Conservation (phyloP, 306 rosid species). For the Macrotyloma uniflorum region DNA sequence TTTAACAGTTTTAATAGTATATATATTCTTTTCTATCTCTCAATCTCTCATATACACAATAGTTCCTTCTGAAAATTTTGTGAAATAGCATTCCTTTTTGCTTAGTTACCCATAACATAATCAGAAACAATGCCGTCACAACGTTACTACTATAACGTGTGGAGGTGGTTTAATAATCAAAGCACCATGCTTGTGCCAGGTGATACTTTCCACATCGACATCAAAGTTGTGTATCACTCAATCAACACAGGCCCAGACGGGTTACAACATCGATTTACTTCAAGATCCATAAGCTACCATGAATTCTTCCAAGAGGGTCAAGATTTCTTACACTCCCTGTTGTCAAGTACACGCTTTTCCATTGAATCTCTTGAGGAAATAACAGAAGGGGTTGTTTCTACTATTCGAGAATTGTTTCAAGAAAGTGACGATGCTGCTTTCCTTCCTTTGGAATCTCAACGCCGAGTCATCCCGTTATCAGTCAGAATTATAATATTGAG, state of each 20-base stretch:
- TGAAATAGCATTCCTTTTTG: background rate
- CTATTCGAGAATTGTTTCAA: too few species aligned
- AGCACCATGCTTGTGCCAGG: background rate
- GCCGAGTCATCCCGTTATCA: too few species aligned
- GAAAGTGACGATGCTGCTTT: too few species aligned
- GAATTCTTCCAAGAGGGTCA: background rate
- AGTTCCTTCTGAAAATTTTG: background rate
- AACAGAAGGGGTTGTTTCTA: too few species aligned
- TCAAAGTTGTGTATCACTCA: background rate
- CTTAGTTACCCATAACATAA: background rate
- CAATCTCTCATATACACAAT: too few species aligned
- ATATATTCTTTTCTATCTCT: too few species aligned
- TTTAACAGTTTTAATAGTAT: too few species aligned
- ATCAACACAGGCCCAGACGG: background rate
- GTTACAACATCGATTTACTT: background rate
- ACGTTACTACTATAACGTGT: background rate
- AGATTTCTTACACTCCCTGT: background rate
- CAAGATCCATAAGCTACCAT: background rate
- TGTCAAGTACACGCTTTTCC: background rate
- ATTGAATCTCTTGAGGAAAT: background rate
- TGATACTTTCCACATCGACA: background rate
- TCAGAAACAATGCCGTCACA: background rate
- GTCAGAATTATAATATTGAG: too few species aligned
- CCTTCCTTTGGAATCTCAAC: too few species aligned
- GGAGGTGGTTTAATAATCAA: background rate